Percentiles rank a stretch among this genome's conserved stretches.
Evolutionary conservation across 305 asterid genomes (phyloP).

Genomic region (Ruellia speciosa): DNA sequence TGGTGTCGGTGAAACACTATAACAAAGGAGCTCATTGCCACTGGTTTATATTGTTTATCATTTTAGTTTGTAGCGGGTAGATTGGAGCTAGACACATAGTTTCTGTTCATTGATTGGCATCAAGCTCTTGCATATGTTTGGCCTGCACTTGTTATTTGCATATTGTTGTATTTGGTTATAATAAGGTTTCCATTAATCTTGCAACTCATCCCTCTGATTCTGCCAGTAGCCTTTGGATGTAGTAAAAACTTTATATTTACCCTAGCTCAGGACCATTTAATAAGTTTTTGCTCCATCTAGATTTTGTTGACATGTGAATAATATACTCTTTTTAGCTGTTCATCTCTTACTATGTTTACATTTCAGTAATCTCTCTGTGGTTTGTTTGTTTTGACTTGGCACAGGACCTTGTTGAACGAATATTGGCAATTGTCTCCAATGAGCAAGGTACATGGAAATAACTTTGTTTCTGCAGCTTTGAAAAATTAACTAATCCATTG

Average conservation of each 20-base stretch:
- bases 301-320: not conserved
- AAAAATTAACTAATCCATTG: not conserved
- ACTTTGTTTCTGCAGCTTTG: not conserved
- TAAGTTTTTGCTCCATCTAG: no score
- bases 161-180: not conserved
- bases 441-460: constrained; percentile 53
- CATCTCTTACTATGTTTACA: not conserved
- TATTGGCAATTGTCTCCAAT: constrained; percentile 61
- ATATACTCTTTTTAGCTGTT: not conserved
- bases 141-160: not conserved
- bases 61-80: not conserved
- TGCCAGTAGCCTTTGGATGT: not conserved
- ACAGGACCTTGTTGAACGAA: constrained; percentile 95
- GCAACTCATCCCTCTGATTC: not conserved
- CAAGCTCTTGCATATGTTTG: not conserved
- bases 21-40: not conserved
- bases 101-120: not conserved
- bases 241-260: not conserved
- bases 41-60: no score
- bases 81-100: not conserved
- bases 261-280: not conserved
- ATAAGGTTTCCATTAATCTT: not conserved
- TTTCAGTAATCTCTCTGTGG: constrained; percentile 10
- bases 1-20: not conserved
- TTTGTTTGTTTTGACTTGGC: constrained; percentile 19